Evolutionary conservation across 805 yeast species (phyloP).

Genomic region (Lipomyces japonicus): DNA sequence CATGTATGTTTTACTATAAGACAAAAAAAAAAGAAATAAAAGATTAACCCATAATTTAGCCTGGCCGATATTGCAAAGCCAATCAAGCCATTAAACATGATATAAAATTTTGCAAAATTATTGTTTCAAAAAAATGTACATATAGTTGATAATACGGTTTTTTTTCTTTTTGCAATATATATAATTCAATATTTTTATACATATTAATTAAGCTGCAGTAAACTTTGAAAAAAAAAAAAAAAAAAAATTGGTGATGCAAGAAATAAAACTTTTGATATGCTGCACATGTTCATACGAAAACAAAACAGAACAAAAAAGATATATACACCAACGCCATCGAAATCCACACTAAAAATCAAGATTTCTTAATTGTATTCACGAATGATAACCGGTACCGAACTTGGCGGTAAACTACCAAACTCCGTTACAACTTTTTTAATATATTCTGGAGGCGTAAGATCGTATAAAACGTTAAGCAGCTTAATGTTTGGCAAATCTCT

Average conservation of each 20-base stretch:
- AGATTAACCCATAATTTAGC: neutral
- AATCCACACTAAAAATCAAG: too few species aligned
- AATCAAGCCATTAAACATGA: neutral
- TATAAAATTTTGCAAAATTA: too few species aligned
- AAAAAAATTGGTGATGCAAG: neutral
- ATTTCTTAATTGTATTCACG: constrained; percentile 89
- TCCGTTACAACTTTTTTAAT: constrained; percentile 95
- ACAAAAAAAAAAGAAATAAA: too few species aligned
- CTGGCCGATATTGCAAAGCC: neutral
- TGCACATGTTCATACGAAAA: too few species aligned
- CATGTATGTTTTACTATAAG: constrained; percentile 3
- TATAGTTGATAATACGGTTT: too few species aligned
- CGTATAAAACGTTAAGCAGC: constrained; percentile 82
- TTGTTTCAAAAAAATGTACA: too few species aligned
- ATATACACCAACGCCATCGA: too few species aligned
- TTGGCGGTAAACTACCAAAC: constrained; percentile 92
- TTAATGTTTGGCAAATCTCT: constrained; percentile 46
- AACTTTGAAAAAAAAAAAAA: neutral
- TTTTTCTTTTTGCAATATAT: too few species aligned
- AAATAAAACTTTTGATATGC: neutral
- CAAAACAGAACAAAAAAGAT: too few species aligned
- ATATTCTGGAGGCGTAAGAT: constrained; percentile 88
- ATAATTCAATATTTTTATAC: too few species aligned
- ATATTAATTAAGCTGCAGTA: too few species aligned
- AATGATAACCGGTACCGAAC: constrained; percentile 95